Base-by-base conservation (phyloP, 129 eudicot species). In the Gnaphalium uliginosum region DNA sequence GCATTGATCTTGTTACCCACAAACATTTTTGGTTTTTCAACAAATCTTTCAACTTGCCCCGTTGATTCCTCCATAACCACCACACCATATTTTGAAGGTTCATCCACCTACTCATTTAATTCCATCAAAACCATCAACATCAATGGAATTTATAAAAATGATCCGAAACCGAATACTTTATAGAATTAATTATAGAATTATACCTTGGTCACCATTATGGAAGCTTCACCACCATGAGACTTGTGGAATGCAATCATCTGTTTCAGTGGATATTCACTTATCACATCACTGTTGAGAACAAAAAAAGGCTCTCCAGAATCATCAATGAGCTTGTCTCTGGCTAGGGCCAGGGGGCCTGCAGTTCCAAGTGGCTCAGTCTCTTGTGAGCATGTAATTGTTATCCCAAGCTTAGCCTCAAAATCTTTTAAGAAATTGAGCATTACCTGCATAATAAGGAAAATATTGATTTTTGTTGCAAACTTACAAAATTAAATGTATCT, bases 1-100 rank as follows among this genome's bases (percentile, higher is more conserved):
- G 96, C 96, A 69, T 92, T 92, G 73, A 92, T 92, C 80, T 92
- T 92, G 91, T 92, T 92, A 66, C 97, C 97, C 54, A 92, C 97
- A 69, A 92, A 92, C 73, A 83, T 26, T 81, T 89, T 92, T 22
- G 97, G 97, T 80, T 92, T 92, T 75, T 92, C 97, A 50, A 92
- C 93, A 75, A 92, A 92, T 70, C 71, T 85, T 70, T 89, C 97
- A 25, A 92, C 97, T 73, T 83, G 79, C 8, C 97, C 97, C 0
- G 96, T 87, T 63, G 93, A 84, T 79, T 92, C 96, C 75, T 92
- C 93, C 89, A 68, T 89, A 41, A 92, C 89, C 22, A 92, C 96
- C 22, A 92, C 97, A 65, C 97, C 97, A 51, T 92, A 89, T 81
- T 92, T 92, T 35, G 97, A 92, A 60, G 97, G 97, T 76, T 92